Evolutionary conservation across 2,329 filamentous ascomycete species (phyloP).

Genomic region (Penicillium janthinellum): DNA sequence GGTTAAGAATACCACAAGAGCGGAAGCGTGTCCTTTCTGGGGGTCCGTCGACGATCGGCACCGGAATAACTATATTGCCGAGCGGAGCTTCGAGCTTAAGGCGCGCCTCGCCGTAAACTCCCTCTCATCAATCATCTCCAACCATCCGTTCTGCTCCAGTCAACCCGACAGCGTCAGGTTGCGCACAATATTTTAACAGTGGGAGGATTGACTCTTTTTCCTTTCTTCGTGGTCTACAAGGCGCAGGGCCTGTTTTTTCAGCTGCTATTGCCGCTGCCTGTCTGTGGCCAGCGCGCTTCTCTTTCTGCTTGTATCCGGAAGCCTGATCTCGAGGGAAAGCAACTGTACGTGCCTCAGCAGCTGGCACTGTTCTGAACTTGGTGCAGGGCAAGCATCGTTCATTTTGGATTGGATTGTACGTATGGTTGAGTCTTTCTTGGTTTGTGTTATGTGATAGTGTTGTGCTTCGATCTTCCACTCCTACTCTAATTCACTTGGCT

Average conservation of each 20-base stretch:
- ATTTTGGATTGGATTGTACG: constrained; percentile 47
- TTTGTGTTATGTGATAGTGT: constrained; percentile 14
- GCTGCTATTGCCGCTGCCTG: constrained; percentile 11
- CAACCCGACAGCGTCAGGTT: not conserved
- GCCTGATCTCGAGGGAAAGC: constrained; percentile 2
- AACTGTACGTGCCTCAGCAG: constrained; percentile 22
- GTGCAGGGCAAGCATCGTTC: constrained; percentile 20
- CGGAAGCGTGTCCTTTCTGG: constrained; percentile 17
- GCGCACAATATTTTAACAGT: not conserved
- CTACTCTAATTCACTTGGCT: not conserved
- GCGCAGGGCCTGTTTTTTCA: constrained; percentile 2
- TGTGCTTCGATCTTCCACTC: constrained; percentile 10
- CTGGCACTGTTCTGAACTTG: constrained; percentile 14
- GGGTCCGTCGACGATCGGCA: not conserved
- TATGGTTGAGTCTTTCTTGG: constrained; percentile 37
- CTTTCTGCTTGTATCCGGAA: constrained; percentile 14
- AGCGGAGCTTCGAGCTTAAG: constrained; percentile 8
- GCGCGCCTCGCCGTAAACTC: constrained; percentile 2
- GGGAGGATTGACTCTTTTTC: constrained; percentile 9
- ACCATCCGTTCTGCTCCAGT: not conserved
- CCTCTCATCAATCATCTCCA: constrained; percentile 7
- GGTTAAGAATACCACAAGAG: constrained; percentile 5
- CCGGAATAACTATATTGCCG: constrained; percentile 2
- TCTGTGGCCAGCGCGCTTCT: constrained; percentile 17
- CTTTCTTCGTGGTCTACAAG: constrained; percentile 3